Percentiles rank a stretch among this genome's conserved stretches.
Evolutionary conservation across 2,329 filamentous ascomycete species (phyloP).

Genomic region (Phyllosticta citriasiana): DNA sequence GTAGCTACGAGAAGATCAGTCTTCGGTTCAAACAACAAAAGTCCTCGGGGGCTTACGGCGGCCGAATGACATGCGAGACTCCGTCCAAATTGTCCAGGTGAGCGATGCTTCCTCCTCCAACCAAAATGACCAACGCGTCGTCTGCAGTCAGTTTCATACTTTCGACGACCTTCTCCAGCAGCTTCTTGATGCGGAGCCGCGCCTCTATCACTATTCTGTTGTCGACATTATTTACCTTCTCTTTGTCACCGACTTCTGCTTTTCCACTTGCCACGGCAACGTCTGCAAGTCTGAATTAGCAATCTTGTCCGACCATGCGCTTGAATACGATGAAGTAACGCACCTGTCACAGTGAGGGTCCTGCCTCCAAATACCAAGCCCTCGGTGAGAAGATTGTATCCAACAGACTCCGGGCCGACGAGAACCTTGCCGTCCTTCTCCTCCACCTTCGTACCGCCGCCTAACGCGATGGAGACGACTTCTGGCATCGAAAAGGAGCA

Average conservation of each 20-base stretch:
- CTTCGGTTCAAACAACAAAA: slow-evolving; percentile 41
- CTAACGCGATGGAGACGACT: slow-evolving; percentile 45
- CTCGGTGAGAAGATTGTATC: slow-evolving; percentile 40
- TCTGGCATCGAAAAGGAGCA: slow-evolving; percentile 38
- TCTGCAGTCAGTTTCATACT: slow-evolving; percentile 47
- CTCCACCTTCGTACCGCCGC: slow-evolving; percentile 40
- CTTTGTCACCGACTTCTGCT: slow-evolving; percentile 18
- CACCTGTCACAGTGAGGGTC: slow-evolving; percentile 39
- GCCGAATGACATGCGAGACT: slow-evolving; percentile 34
- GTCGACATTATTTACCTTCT: not conserved
- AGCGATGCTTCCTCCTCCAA: slow-evolving; percentile 48
- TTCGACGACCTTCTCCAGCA: slow-evolving; percentile 45
- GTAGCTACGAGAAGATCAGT: slow-evolving; percentile 18
- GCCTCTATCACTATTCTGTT: slow-evolving; percentile 14
- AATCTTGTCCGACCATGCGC: not conserved
- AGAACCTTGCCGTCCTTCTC: slow-evolving; percentile 24
- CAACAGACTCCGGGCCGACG: slow-evolving; percentile 50
- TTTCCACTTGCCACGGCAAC: slow-evolving; percentile 32
- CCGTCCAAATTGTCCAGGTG: not conserved
- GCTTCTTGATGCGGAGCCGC: slow-evolving; percentile 32
- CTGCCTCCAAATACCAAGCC: slow-evolving; percentile 45
- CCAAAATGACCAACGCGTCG: slow-evolving; percentile 43
- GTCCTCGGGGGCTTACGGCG: slow-evolving; percentile 31
- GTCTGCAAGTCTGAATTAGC: slow-evolving; percentile 22
- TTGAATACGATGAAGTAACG: not conserved